Evolutionary conservation across 176 grass and related monocot genomes (phyloP), one percentile per base, ranked within the genome.

Genomic region (Tillandsia fasciculata): DNA sequence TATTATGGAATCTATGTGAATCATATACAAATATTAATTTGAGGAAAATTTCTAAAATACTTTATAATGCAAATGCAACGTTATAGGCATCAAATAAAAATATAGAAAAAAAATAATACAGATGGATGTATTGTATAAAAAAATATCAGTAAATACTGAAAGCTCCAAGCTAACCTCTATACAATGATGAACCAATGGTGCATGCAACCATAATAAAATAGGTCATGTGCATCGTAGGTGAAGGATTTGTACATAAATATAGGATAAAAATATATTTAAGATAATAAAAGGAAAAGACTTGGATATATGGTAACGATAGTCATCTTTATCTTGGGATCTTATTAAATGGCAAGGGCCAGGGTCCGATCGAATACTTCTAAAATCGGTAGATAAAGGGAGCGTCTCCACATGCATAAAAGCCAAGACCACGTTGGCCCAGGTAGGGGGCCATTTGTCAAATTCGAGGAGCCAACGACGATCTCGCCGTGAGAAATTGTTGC

Each of bases 401-500:
- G 59, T 56, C 71, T 73, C 78, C 78, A 73, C 78, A 63, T 80
- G 63, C 50, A 73, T 17, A 74, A 80, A 74, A 69, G 52, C 63
- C 53, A 80, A 48, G 57, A 47, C 64, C 78, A 80, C 63, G 70
- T 53, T 74, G 70, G 70, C 78, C 78, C 51, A 2, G 17, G 63
- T 17, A 65, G 17, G 53, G 14, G n/a, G 24, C 4, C 17, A 23
- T 53, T 47, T 76, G 66, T 68, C 57, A 67, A 67, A 47, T 11
- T 33, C 42, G 27, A 66, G 29, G 27, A 48, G 10, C 65, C 15
- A 68, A 22, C 56, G 20, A 0, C 69, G 10, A 51, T 6, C 11
- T 23, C 49, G 23, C n/a, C 68, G 64, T 51, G 8, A 53, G 6
- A 77, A 66, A 66, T 64, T 72, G 70, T 72, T 68, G 64, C 10